A percentile compares a stretch with the other conserved stretches of the same genome.
phyloP scores from a whole-genome alignment of 2,329 filamentous ascomycete species.

The Colletotrichum sp. region DNA sequence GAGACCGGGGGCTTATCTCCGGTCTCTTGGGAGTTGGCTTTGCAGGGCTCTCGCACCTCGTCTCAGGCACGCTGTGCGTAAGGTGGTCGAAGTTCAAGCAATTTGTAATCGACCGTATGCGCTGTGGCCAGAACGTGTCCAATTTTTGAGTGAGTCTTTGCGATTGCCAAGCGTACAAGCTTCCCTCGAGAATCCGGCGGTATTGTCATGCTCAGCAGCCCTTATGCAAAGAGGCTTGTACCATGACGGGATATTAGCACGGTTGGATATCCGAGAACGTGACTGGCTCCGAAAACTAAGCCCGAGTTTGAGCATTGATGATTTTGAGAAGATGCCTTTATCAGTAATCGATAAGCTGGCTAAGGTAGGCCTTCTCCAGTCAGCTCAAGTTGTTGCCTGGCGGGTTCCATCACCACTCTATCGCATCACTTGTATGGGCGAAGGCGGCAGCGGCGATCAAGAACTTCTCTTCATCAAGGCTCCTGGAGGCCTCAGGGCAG shows the following conservation, averaged over 20 bases:
- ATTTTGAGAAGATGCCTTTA: background rate
- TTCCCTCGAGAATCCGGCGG: background rate
- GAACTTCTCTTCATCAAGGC: background rate
- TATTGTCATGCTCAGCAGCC: background rate
- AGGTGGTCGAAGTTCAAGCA: background rate
- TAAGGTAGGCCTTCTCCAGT: background rate
- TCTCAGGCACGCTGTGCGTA: background rate
- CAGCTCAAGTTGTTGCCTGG: background rate
- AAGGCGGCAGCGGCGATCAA: background rate
- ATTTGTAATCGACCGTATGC: background rate
- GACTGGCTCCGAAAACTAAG: rapidly evolving
- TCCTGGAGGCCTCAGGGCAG: background rate
- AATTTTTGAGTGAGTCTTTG: background rate
- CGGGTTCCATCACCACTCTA: background rate
- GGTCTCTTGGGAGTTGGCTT: background rate
- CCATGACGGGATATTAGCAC: background rate
- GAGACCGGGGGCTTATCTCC: background rate
- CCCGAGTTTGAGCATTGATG: background rate
- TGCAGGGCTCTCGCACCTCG: background rate
- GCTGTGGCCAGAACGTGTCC: background rate
- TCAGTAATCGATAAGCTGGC: background rate
- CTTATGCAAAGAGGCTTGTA: background rate
- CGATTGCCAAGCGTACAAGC: background rate
- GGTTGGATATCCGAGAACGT: background rate
- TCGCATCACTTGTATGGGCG: background rate